Base-by-base conservation (phyloP, 306 rosid species). In the Clitoria ternatea region DNA sequence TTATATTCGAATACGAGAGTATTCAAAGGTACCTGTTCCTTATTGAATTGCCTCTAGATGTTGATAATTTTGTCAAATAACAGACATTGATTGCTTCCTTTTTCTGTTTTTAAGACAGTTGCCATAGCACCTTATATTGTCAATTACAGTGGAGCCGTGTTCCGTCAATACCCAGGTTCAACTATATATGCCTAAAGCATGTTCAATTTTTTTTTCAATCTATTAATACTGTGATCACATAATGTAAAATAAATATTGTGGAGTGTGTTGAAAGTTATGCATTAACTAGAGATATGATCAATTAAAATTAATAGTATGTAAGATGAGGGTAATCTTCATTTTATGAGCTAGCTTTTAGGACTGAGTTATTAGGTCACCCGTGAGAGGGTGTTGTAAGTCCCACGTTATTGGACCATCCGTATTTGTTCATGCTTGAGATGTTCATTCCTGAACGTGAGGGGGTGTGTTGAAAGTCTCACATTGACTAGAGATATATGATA, bases 131-230 rank as follows among this genome's bases (percentile, higher is more conserved):
- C 98, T 33, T 94, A 85, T 66, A 76, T 94, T 47, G 91, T 90
- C 75, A 90, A 94, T 74, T 94, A 94, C 89, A 85, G 48, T 81
- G 97, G 98, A 87, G 97, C 97, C 14, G 69, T 94, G 75, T 94
- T 94, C 80, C 96, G 97, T 55, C 97, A 88, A 79, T 94, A 85
- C 76, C 97, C 98, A 14, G 98, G 98, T 94, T 83, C 57, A 45
- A 74, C 79, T 53, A 53, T 60, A 75, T 61, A 19, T 81, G 33
- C 18, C 26, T 4, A 50, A 23, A 33, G 71, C 35, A 19, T 17
- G 43, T 5, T 29, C 23, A 63, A 12, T n/a, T 26, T 0, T 23
- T 43, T 59, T 12, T 49, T 29, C 64, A 24, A 17, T 29, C 15
- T 36, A 48, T 26, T 45, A 2, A 49, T 37, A 35, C 55, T 36